phyloP scores from a whole-genome alignment of 2,329 filamentous ascomycete genomes.

The Geosmithia morbida region DNA sequence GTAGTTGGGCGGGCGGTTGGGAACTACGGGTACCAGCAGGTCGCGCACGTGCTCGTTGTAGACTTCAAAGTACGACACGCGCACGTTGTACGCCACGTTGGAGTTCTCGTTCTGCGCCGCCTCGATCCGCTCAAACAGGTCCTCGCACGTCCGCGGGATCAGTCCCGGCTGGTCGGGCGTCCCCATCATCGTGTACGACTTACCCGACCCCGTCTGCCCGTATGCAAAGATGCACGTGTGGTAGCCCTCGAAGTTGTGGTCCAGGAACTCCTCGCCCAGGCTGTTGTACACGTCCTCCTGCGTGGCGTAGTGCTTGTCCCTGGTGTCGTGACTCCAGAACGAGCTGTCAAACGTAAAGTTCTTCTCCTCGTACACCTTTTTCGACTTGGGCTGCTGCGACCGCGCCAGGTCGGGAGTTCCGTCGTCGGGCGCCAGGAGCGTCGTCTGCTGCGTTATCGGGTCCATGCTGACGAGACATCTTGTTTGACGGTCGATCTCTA shows the following conservation, averaged over 20 bases:
- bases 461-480: conserved; percentile 89
- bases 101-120: conserved; percentile 61
- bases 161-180: conserved; percentile 71
- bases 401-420: conserved; percentile 22
- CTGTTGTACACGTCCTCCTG: conserved; percentile 92
- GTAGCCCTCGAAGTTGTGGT: conserved; percentile 99
- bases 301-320: conserved; percentile 73
- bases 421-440: conserved; percentile 55
- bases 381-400: conserved; percentile 31
- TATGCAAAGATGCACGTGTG: conserved; percentile 99
- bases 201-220: conserved; percentile 92
- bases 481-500: conserved; percentile 70
- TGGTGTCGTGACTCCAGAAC: conserved; percentile 83
- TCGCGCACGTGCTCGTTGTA: conserved; percentile 99
- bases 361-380: conserved; percentile 75
- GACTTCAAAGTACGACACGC: conserved; percentile 97
- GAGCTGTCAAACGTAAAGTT: conserved; percentile 93
- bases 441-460: conserved; percentile 72
- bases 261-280: conserved; percentile 89
- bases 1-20: conserved; percentile 69
- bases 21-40: conserved; percentile 59
- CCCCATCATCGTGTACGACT: conserved; percentile 99
- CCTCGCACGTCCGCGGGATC: conserved; percentile 90
- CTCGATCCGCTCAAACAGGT: conserved; percentile 88
- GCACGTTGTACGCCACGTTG: conserved; percentile 91